Conservation (phyloP, 1,139 yeast genomes). For the Pichia cactophila region DNA sequence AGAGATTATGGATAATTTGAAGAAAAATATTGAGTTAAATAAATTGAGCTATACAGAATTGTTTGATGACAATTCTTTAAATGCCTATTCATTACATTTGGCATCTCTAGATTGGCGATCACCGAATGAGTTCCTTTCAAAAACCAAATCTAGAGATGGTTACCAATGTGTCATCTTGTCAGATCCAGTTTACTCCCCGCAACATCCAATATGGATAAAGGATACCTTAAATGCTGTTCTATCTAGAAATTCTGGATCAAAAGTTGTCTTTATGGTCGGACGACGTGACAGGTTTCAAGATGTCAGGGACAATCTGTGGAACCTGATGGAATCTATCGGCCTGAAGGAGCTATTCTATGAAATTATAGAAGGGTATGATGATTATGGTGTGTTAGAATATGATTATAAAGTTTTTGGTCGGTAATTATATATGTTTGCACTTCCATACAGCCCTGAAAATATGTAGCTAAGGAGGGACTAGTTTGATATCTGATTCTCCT, state of each 20-base stretch:
- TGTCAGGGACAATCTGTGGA: slow-evolving; percentile 59
- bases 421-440: slow-evolving; percentile 4
- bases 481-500: slow-evolving; percentile 1
- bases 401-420: slow-evolving; percentile 41
- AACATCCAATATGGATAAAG: slow-evolving; percentile 71
- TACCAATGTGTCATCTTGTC: slow-evolving; percentile 64
- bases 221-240: slow-evolving; percentile 45
- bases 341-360: slow-evolving; percentile 27
- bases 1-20: slow-evolving; percentile 65
- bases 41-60: slow-evolving; percentile 20
- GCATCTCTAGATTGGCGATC: slow-evolving; percentile 64
- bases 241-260: slow-evolving; percentile 25
- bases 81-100: slow-evolving; percentile 2
- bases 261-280: slow-evolving; percentile 68
- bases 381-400: slow-evolving; percentile 70
- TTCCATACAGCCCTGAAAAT: no score
- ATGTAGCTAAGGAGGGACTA: neutral
- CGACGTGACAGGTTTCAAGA: slow-evolving; percentile 56
- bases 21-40: slow-evolving; percentile 50
- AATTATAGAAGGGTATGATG: slow-evolving; percentile 66
- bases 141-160: slow-evolving; percentile 10
- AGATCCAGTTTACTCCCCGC: slow-evolving; percentile 81
- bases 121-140: slow-evolving; percentile 37
- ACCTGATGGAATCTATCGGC: slow-evolving; percentile 34
- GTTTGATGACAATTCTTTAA: neutral